Conservation (phyloP, 2,329 filamentous ascomycete species). For the Penicillium sp. region DNA sequence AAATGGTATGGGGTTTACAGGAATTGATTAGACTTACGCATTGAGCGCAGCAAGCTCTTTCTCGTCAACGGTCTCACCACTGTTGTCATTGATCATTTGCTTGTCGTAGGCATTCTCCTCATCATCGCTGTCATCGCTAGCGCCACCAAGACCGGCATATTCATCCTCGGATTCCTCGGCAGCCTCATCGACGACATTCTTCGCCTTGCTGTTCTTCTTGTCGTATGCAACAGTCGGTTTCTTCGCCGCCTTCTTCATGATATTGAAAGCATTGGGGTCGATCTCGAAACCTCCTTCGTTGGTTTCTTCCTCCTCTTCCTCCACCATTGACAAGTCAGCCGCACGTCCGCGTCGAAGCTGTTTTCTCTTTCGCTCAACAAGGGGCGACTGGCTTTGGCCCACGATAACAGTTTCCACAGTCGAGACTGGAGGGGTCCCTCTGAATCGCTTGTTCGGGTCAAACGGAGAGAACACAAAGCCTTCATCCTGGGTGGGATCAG, state of each 20-base stretch:
- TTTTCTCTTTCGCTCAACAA: slow-evolving; percentile 60
- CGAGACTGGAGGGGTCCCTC: slow-evolving; percentile 61
- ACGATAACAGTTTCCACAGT: slow-evolving; percentile 70
- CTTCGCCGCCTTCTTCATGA: slow-evolving; percentile 67
- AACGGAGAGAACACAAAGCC: slow-evolving; percentile 75
- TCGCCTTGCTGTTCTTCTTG: slow-evolving; percentile 83
- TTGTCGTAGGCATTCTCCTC: slow-evolving; percentile 75
- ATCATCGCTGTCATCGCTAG: slow-evolving; percentile 79
- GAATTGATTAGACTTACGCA: slow-evolving; percentile 63
- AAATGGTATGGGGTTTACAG: not conserved
- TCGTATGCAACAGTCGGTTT: slow-evolving; percentile 66
- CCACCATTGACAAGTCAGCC: slow-evolving; percentile 47
- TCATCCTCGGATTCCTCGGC: slow-evolving; percentile 98
- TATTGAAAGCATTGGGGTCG: slow-evolving; percentile 61
- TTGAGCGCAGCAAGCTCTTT: slow-evolving; percentile 80
- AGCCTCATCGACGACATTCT: slow-evolving; percentile 85
- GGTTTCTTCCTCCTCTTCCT: slow-evolving; percentile 32
- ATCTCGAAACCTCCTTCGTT: slow-evolving; percentile 39
- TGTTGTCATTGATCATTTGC: slow-evolving; percentile 88
- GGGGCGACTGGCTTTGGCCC: slow-evolving; percentile 60
- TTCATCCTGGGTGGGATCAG: slow-evolving; percentile 77
- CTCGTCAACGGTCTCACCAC: slow-evolving; percentile 74
- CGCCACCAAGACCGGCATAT: slow-evolving; percentile 90
- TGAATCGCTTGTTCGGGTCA: slow-evolving; percentile 63
- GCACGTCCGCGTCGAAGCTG: slow-evolving; percentile 53